These are phyloP conservation scores for Aspergillus indologenus DNA, from an alignment of 495 filamentous ascomycete species.

Conservation along the genomic window DNA sequence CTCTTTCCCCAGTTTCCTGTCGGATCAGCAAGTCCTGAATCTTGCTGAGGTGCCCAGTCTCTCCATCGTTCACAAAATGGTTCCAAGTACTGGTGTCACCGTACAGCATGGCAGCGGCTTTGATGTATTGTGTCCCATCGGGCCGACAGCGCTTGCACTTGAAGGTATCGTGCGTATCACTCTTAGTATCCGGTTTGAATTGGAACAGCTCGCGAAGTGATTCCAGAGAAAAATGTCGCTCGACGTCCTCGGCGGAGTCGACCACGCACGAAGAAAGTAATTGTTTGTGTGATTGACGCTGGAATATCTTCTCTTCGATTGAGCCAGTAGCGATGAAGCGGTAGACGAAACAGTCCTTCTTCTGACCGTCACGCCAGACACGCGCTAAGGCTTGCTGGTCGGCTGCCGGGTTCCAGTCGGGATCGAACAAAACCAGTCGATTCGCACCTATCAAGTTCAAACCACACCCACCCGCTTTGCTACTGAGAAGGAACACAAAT, in stretches of 20 bases:
- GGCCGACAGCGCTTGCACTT: slow-evolving; percentile 95
- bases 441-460: slow-evolving; percentile 97
- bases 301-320: slow-evolving; percentile 99
- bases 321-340: slow-evolving; percentile 97
- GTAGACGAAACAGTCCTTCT: slow-evolving; percentile 99
- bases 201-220: slow-evolving; percentile 89
- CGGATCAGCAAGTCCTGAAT: slow-evolving; percentile 92
- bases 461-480: slow-evolving; percentile 94
- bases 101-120: slow-evolving; percentile 91
- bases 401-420: slow-evolving; percentile 98
- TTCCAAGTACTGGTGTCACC: slow-evolving; percentile 99
- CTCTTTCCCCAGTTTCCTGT: slow-evolving; percentile 74
- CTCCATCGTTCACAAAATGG: slow-evolving; percentile 80
- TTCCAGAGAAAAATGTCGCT: slow-evolving; percentile 91
- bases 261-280: slow-evolving; percentile 96
- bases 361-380: slow-evolving; percentile 98
- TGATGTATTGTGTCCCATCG: slow-evolving; percentile 80
- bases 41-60: slow-evolving; percentile 61
- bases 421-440: slow-evolving; percentile 94
- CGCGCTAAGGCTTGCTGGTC: slow-evolving; percentile 97
- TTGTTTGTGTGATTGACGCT: slow-evolving; percentile 97
- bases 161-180: slow-evolving; percentile 98
- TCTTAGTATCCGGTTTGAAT: slow-evolving; percentile 76
- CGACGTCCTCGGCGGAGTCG: slow-evolving; percentile 93
- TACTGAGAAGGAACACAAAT: slow-evolving; percentile 93